Conservation (phyloP, 1,284 basidiomycete genomes). For the Malassezia yamatoensis region DNA sequence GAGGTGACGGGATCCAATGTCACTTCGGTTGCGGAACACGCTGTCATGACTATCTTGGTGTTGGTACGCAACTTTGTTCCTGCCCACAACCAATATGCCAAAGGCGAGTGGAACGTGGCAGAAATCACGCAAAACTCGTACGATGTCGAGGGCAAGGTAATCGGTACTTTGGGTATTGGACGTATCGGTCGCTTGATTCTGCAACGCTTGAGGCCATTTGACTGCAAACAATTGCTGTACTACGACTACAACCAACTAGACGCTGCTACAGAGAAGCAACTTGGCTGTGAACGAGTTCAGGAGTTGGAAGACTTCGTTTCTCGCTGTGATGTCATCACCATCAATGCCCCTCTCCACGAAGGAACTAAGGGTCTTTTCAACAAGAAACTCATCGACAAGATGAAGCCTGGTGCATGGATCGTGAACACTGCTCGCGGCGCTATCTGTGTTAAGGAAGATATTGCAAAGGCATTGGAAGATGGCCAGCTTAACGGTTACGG, state of each 20-base stretch:
- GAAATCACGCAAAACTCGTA: slow-evolving; percentile 52
- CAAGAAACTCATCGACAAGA: slow-evolving; percentile 69
- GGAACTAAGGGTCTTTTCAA: slow-evolving; percentile 61
- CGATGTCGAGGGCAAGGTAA: slow-evolving; percentile 81
- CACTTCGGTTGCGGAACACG: slow-evolving; percentile 83
- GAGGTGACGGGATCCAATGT: slow-evolving; percentile 61
- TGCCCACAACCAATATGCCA: slow-evolving; percentile 53
- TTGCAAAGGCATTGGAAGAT: slow-evolving; percentile 65
- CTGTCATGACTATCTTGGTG: slow-evolving; percentile 69
- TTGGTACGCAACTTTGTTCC: slow-evolving; percentile 78
- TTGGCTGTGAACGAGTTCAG: slow-evolving; percentile 66
- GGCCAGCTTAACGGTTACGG: slow-evolving; percentile 64
- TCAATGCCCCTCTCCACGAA: slow-evolving; percentile 86
- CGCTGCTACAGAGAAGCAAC: slow-evolving; percentile 59
- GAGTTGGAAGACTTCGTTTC: slow-evolving; percentile 76
- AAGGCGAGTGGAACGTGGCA: slow-evolving; percentile 40
- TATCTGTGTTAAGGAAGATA: slow-evolving; percentile 73
- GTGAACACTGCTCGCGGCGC: slow-evolving; percentile 91
- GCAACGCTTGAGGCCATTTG: slow-evolving; percentile 74
- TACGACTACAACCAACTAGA: slow-evolving; percentile 80
- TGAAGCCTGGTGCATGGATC: slow-evolving; percentile 78
- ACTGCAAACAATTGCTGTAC: slow-evolving; percentile 83
- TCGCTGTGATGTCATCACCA: slow-evolving; percentile 67
- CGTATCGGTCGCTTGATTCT: slow-evolving; percentile 55
- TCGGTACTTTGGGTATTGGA: slow-evolving; percentile 63